Evolutionary conservation across 1,284 basidiomycete species (phyloP), one percentile per base, ranked within the genome.

Genomic region (Sporisorium reilianum): DNA sequence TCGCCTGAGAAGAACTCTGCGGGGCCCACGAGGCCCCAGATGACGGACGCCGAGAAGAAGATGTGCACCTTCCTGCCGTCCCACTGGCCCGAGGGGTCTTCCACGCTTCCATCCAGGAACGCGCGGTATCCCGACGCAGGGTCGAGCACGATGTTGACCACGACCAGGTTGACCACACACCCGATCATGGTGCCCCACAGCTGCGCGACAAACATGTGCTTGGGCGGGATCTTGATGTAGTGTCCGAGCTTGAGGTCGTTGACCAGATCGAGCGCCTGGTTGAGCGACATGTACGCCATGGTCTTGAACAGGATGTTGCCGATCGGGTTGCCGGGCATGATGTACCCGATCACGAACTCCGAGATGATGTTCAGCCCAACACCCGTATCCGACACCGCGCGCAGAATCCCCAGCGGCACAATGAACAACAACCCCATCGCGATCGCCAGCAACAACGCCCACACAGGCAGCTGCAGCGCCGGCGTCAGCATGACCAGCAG

Each of bases 321-420:
- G 49, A 88, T 87, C 1, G 87, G 87, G 57, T 86, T 86, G 5
- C 87, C 87, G 1, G 87, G 87, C 80, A 87, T 86, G 36, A 88
- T 73, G 40, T 87, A 82, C 0, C 87, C 87, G 34, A 72, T 73
- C 28, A 80, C 85, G 55, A 87, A 87, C 62, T 88, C 87, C 0
- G 87, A 87, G 53, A 88, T 79, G 32, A 88, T 87, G 61, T 84
- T 84, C 42, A 84, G 69, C 1, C 83, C 83, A 0, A 88, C 87
- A 9, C 84, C 83, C 0, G 87, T 87, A 59, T 88, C 87, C 38
- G 85, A 86, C 34, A 88, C 86, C 9, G 87, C 87, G 6, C 86
- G 80, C 55, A 88, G 86, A 50, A 88, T 85, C 0, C 87, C 87
- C 0, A 86, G 85, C 20, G 86, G 73, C 0, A 85, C 73, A 11